Conservation (phyloP, 1,284 basidiomycete species). For the Ceratobasidium sp. region DNA sequence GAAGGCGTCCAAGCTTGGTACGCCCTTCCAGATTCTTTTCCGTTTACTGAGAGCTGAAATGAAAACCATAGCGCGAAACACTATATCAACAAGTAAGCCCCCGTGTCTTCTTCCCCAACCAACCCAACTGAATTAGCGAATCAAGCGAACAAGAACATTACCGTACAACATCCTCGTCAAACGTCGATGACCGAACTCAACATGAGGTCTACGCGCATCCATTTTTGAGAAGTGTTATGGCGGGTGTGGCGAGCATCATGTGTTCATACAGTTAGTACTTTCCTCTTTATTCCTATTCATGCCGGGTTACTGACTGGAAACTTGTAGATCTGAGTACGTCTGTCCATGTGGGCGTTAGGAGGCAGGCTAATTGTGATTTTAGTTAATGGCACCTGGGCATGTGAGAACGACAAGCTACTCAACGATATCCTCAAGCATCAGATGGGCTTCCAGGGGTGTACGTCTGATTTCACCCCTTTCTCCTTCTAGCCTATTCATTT, state of each 20-base stretch:
- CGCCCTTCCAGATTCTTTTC: not conserved
- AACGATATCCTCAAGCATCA: conserved; percentile 84
- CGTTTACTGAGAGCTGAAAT: not conserved
- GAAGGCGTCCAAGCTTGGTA: conserved; percentile 49
- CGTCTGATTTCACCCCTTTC: not conserved
- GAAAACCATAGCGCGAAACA: conserved; percentile 48
- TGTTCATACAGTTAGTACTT: conserved; percentile 65
- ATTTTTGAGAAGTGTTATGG: conserved; percentile 78
- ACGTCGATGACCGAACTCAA: conserved; percentile 54
- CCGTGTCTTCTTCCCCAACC: too few relatives aligned
- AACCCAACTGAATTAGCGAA: not conserved
- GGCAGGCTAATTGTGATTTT: not conserved
- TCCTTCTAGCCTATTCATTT: not conserved
- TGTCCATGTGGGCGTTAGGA: not conserved
- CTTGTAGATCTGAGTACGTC: conserved; percentile 15
- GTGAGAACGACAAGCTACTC: conserved; percentile 78
- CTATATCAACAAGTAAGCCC: conserved; percentile 47
- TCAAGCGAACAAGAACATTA: conserved; percentile 48
- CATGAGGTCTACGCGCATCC: conserved; percentile 79
- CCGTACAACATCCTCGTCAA: conserved; percentile 46
- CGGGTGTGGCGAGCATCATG: conserved; percentile 82
- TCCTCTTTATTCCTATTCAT: conserved; percentile 16
- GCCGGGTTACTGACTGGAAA: not conserved
- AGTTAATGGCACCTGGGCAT: conserved; percentile 82
- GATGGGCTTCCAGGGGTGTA: conserved; percentile 62